Base-by-base conservation (phyloP, 352 stramenopile species). In the Phytophthora aleatoria region DNA sequence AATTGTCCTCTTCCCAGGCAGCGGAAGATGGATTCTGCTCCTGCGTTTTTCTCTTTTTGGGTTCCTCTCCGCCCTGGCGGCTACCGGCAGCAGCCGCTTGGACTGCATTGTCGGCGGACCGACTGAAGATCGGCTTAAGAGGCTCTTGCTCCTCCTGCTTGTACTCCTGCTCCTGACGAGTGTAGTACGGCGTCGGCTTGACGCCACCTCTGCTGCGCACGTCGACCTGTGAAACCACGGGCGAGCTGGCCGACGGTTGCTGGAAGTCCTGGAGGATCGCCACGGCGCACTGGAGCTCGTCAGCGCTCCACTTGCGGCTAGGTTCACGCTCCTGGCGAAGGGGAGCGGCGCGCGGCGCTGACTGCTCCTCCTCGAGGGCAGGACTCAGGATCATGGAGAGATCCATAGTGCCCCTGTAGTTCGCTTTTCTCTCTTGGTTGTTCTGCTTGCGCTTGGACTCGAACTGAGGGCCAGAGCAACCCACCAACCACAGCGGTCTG, bases 221-320 rank as follows among this genome's bases (percentile, higher is more conserved):
- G 5, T 43, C 28, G 15, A 27, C 30, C 36, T 56, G 58, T 20
- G 63, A 61, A 38, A 50, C 3, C 35, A 35, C 31, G 16, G 52
- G 20, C 9, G 45, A 33, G 24, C 27, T 16, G 16, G 16, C 48
- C 13, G 54, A 50, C 28, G 71, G 66, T 45, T 76, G 49, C 44
- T 85, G 79, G 51, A 89, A 85, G 67, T 89, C 82, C 59, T 85
- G 79, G 28, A 89, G 73, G 64, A 89, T 87, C 51, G 74, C 69
- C 43, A 90, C 81, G 50, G 79, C 79, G 64, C 73, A 85, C 49
- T 79, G 77, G 61, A 87, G 76, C 61, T 89, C 81, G 55, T 84
- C 73, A 20, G 71, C 44, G 45, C 71, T 84, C 75, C 74, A 87
- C 28, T 70, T 71, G 49, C 47, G 61, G 9, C 58, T 69, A 28